Conservation (phyloP, 768 basidiomycete genomes). For the Mycena filopes region DNA sequence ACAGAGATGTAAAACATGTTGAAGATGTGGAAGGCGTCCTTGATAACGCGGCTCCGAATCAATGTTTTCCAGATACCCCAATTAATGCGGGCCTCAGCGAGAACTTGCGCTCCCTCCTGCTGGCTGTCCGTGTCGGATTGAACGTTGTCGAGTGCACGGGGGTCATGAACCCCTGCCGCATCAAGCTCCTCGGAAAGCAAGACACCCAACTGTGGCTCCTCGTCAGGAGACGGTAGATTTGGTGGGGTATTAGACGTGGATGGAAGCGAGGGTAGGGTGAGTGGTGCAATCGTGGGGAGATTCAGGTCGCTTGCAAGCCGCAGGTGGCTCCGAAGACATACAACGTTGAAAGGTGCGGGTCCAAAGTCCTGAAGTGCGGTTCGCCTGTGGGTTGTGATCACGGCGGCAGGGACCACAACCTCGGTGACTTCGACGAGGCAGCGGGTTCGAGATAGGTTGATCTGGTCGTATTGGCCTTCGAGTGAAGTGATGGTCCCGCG, state of each 20-base stretch:
- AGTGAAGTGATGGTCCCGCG: not conserved
- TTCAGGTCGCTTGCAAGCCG: not conserved
- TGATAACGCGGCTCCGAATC: constrained; percentile 16
- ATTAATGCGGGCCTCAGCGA: too few species aligned
- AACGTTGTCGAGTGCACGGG: not conserved
- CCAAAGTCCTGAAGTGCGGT: not conserved
- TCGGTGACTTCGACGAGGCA: not conserved
- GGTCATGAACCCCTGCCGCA: not conserved
- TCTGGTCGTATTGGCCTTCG: not conserved
- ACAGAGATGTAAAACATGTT: constrained; percentile 33
- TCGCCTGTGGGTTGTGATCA: not conserved
- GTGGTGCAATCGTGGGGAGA: not conserved
- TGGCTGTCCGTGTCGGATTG: not conserved
- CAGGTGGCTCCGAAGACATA: not conserved
- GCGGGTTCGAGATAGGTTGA: not conserved
- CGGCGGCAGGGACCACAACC: not conserved
- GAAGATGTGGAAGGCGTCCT: constrained; percentile 33
- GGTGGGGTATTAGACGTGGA: not conserved
- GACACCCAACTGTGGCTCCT: not conserved
- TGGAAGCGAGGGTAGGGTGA: not conserved
- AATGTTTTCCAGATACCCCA: not conserved
- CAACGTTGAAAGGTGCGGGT: not conserved
- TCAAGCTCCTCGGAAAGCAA: not conserved
- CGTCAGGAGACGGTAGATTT: too few species aligned
- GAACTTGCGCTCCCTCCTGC: not conserved